phyloP scores from a whole-genome alignment of 176 grass and related monocot species.

The Oryza officinalis region DNA sequence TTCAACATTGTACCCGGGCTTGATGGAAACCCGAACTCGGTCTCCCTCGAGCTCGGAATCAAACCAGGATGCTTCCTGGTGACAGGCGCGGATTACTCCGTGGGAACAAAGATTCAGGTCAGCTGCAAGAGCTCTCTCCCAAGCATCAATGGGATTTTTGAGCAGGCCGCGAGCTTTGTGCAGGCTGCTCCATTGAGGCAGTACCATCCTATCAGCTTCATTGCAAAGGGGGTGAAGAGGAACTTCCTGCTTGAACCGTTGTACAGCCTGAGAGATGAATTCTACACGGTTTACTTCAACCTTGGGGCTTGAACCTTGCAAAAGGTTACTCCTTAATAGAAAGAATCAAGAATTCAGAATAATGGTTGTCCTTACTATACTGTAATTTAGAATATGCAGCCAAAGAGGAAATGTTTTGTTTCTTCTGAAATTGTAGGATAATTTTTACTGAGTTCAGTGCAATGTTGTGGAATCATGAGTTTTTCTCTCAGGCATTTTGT shows the following conservation, averaged over 20 bases:
- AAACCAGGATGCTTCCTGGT: conserved; percentile 56
- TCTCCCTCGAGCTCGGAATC: conserved; percentile 47
- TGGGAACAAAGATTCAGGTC: conserved; percentile 39
- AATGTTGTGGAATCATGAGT: neutral
- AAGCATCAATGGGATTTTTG: conserved; percentile 46
- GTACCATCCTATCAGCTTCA: conserved; percentile 74
- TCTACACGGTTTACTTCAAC: conserved; percentile 88
- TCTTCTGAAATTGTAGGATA: conserved; percentile 4
- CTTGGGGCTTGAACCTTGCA: conserved; percentile 49
- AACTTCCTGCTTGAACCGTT: conserved; percentile 84
- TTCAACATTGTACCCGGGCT: conserved; percentile 70
- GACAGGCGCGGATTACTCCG: conserved; percentile 31
- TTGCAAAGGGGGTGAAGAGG: conserved; percentile 60
- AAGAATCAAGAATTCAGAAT: conserved; percentile 40
- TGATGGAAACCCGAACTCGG: conserved; percentile 34
- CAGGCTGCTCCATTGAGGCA: conserved; percentile 46
- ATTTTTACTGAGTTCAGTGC: conserved; percentile 7
- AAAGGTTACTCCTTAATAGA: conserved; percentile 10
- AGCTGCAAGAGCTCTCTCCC: conserved; percentile 47
- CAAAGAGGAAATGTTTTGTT: conserved; percentile 8
- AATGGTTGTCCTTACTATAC: neutral
- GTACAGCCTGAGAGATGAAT: conserved; percentile 75
- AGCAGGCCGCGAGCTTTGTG: conserved; percentile 65
- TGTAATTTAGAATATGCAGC: conserved; percentile 26
- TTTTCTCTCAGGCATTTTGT: neutral